Conservation (phyloP, 176 grass and related monocot genomes). For the Thinopyrum elongatum region DNA sequence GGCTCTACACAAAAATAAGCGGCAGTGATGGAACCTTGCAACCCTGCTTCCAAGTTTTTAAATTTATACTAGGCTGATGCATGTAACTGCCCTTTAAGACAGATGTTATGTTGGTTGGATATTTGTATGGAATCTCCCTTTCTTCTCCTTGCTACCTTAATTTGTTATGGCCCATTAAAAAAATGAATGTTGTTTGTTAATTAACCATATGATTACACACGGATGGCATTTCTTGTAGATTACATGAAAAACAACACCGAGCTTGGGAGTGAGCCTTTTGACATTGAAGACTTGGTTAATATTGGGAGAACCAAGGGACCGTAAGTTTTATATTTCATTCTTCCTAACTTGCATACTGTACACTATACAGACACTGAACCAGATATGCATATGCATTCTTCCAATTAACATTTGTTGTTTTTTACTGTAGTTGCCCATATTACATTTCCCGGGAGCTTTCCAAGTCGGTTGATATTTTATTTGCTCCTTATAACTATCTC, state of each 20-base stretch:
- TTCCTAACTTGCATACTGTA: neutral
- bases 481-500: conserved; percentile 99
- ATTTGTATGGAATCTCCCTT: conserved; percentile 16
- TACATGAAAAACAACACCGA: conserved; percentile 65
- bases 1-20: conserved; percentile 6
- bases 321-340: conserved; percentile 49
- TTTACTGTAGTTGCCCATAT: conserved; percentile 84
- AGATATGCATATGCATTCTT: conserved; percentile 7
- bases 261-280: conserved; percentile 86
- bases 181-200: neutral
- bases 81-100: conserved; percentile 9
- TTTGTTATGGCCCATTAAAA: conserved; percentile 7
- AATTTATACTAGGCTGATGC: conserved; percentile 20
- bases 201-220: conserved; percentile 20
- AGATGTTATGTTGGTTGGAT: neutral
- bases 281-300: conserved; percentile 96
- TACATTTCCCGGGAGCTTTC: conserved; percentile 89
- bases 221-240: conserved; percentile 47
- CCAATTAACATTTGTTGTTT: conserved; percentile 10
- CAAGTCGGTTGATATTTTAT: conserved; percentile 86
- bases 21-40: neutral
- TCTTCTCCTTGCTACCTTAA: neutral
- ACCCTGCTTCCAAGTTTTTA: neutral
- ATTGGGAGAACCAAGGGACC: conserved; percentile 70
- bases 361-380: neutral